phyloP scores from a whole-genome alignment of 1,284 basidiomycete genomes.

The Apiotrichum siamense region DNA sequence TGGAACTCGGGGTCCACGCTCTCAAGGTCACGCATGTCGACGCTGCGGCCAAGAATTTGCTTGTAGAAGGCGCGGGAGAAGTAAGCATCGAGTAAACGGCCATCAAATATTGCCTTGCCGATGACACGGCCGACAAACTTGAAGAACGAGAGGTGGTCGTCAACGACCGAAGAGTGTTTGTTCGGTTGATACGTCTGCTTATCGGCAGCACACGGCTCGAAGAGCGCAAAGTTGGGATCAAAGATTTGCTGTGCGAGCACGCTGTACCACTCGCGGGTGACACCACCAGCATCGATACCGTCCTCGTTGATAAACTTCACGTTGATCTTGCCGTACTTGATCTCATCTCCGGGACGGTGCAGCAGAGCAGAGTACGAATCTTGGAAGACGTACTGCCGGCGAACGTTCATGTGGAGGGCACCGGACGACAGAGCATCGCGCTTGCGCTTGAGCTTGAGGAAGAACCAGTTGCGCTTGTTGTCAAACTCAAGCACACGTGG shows the following conservation, averaged over 20 bases:
- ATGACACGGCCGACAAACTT: conserved; percentile 97
- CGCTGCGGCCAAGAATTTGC: conserved; percentile 81
- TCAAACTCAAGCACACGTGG: conserved; percentile 97
- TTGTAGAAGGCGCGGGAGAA: conserved; percentile 93
- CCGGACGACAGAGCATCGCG: conserved; percentile 64
- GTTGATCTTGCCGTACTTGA: conserved; percentile 96
- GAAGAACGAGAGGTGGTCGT: conserved; percentile 95
- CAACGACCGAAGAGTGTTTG: conserved; percentile 73
- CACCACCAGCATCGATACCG: conserved; percentile 96
- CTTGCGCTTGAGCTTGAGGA: conserved; percentile 87
- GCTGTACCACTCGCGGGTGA: conserved; percentile 98
- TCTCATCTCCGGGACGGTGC: conserved; percentile 85
- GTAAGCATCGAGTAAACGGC: conserved; percentile 92
- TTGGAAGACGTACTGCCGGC: conserved; percentile 89
- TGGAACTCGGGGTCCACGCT: conserved; percentile 86
- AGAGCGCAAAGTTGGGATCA: conserved; percentile 91
- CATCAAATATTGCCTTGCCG: conserved; percentile 85
- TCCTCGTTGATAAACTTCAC: conserved; percentile 97
- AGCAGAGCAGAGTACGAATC: conserved; percentile 93
- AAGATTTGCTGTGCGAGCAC: conserved; percentile 98
- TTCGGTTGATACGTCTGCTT: conserved; percentile 93
- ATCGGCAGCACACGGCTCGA: conserved; percentile 94
- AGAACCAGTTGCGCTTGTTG: conserved; percentile 99
- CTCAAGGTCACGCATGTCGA: conserved; percentile 89
- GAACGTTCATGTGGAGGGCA: conserved; percentile 84